Evolutionary conservation across 805 yeast species (phyloP).

Genomic region (Candida corydali): DNA sequence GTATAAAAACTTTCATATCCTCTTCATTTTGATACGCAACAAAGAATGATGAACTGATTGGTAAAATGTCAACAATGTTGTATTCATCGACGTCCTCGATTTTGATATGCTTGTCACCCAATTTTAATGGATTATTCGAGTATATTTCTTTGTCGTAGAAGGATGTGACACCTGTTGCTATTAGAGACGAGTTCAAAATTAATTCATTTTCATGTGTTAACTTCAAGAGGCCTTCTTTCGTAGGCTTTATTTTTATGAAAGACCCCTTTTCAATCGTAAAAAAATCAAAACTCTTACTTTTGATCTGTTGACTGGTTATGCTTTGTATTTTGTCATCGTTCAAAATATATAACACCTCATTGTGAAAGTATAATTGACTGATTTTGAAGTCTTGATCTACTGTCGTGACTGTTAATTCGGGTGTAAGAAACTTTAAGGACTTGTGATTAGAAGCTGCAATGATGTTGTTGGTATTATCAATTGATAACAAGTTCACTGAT

Average conservation of each 20-base stretch:
- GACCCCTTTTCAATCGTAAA: conserved; percentile 1
- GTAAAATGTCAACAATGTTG: conserved; percentile 4
- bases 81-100: conserved; percentile 6
- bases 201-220: conserved; percentile 1
- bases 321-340: conserved; percentile 11
- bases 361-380: conserved; percentile 25
- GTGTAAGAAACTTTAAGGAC: conserved; percentile 18
- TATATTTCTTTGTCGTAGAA: conserved; percentile 5
- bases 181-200: conserved; percentile 2
- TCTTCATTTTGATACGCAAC: conserved; percentile 18
- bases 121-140: background rate
- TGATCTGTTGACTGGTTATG: background rate
- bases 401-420: conserved; percentile 1
- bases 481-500: conserved; percentile 24
- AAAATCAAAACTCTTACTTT: background rate
- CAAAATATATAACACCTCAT: conserved; percentile 24
- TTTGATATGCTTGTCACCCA: conserved; percentile 3
- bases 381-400: conserved; percentile 7
- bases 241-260: conserved; percentile 1
- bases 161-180: conserved; percentile 5
- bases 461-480: conserved; percentile 20
- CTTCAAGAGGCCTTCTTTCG: conserved; percentile 2
- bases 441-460: conserved; percentile 31
- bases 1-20: conserved; percentile 20
- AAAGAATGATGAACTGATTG: conserved; percentile 9